Evolutionary conservation across 2,329 filamentous ascomycete genomes (phyloP).

Genomic region (Cladosporium sp.): DNA sequence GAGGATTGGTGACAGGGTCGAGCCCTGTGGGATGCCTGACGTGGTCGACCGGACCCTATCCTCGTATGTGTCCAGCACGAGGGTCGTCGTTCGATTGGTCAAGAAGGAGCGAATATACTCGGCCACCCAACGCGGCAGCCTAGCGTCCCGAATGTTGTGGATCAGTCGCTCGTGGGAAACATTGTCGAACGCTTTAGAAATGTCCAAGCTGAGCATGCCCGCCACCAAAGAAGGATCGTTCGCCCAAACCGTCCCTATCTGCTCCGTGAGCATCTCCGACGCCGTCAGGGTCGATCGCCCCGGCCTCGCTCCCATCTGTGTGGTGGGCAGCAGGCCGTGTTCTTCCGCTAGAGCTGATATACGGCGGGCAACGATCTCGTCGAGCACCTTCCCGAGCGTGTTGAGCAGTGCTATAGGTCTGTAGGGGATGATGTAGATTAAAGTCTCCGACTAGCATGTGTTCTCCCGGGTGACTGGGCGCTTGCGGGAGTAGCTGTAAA

Average conservation of each 20-base stretch:
- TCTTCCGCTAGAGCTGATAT: not conserved
- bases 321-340: constrained; percentile 1
- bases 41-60: constrained; percentile 25
- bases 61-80: constrained; percentile 27
- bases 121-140: constrained; percentile 31
- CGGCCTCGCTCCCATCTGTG: not conserved
- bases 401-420: constrained; percentile 34
- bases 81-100: constrained; percentile 16
- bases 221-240: constrained; percentile 24
- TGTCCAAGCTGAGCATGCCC: constrained; percentile 38
- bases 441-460: not conserved
- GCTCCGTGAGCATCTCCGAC: constrained; percentile 5
- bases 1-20: constrained; percentile 37
- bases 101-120: constrained; percentile 35
- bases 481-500: not conserved
- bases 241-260: constrained; percentile 4
- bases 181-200: constrained; percentile 38
- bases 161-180: constrained; percentile 42
- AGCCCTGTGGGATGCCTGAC: constrained; percentile 37
- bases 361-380: constrained; percentile 11
- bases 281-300: not conserved
- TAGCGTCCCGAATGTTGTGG: constrained; percentile 37
- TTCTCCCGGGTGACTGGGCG: not conserved
- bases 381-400: constrained; percentile 28
- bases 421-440: constrained; percentile 13